Conservation (phyloP, 2,329 filamentous ascomycete genomes). For the Orbilia brochopaga region DNA sequence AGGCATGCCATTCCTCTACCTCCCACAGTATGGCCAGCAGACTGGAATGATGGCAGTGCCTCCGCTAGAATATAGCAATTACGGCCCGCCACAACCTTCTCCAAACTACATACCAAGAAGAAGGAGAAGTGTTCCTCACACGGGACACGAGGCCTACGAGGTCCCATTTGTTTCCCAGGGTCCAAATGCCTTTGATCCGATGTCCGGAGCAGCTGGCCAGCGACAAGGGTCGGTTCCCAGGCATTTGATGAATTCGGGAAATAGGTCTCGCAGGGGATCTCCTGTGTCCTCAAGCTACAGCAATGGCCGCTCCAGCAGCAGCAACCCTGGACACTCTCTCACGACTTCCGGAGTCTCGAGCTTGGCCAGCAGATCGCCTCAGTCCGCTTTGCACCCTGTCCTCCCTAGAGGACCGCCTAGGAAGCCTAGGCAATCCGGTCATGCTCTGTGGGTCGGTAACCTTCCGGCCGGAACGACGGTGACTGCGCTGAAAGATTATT, state of each 20-base stretch:
- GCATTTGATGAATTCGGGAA: conserved; percentile 32
- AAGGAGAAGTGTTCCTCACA: conserved; percentile 45
- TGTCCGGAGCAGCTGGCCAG: conserved; percentile 12
- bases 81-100: conserved; percentile 19
- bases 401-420: conserved; percentile 68
- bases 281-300: conserved; percentile 38
- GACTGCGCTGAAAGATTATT: conserved; percentile 85
- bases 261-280: conserved; percentile 37
- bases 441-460: conserved; percentile 96
- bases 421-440: conserved; percentile 74
- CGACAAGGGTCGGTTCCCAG: conserved; percentile 37
- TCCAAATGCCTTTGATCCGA: conserved; percentile 12
- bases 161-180: conserved; percentile 15
- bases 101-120: conserved; percentile 35
- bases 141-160: conserved; percentile 29
- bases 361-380: conserved; percentile 29
- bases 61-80: conserved; percentile 26
- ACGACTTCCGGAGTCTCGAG: conserved; percentile 28
- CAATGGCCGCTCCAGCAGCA: conserved; percentile 13
- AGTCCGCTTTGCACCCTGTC: conserved; percentile 49
- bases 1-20: conserved; percentile 45
- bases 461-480: conserved; percentile 82
- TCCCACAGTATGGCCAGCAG: conserved; percentile 46
- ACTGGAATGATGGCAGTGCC: conserved; percentile 36
- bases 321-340: conserved; percentile 26